Evolutionary conservation across 345 rosid genomes (phyloP).

Genomic region (Hibiscus mutabilis): DNA sequence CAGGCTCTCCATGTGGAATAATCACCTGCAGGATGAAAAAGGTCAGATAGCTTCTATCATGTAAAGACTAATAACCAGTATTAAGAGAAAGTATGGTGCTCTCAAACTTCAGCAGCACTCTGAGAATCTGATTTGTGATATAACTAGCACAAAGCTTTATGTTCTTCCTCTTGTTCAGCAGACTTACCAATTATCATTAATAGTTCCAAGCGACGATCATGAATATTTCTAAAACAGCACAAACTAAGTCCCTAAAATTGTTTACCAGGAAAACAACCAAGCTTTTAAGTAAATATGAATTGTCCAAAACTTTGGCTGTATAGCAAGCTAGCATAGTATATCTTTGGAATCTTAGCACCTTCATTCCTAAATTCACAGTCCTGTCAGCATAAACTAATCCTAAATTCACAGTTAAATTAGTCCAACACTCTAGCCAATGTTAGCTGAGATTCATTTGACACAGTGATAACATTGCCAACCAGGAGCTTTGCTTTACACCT

Average conservation of each 20-base stretch:
- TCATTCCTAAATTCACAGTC: not conserved
- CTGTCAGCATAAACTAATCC: not conserved
- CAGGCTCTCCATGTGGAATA: not conserved
- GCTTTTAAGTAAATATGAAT: not conserved
- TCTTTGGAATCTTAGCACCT: not conserved
- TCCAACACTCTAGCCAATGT: not conserved
- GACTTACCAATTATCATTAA: not conserved
- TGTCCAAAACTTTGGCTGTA: not conserved
- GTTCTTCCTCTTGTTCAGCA: not conserved
- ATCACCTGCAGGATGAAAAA: slow-evolving; percentile 1
- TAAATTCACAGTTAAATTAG: not conserved
- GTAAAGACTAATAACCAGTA: not conserved
- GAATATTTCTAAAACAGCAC: not conserved
- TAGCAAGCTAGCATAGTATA: not conserved
- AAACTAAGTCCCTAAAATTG: not conserved
- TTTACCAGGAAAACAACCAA: not conserved
- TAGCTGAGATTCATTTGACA: not conserved
- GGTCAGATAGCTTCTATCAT: not conserved
- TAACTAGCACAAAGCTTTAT: too few relatives aligned
- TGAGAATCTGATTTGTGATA: too few relatives aligned
- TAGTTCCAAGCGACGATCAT: not conserved
- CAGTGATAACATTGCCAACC: not conserved
- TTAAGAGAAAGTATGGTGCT: not conserved
- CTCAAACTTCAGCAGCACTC: too few relatives aligned
- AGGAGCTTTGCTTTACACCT: not conserved